Conservation (phyloP, 2,329 filamentous ascomycete species). For the Periconia macrospinosa region DNA sequence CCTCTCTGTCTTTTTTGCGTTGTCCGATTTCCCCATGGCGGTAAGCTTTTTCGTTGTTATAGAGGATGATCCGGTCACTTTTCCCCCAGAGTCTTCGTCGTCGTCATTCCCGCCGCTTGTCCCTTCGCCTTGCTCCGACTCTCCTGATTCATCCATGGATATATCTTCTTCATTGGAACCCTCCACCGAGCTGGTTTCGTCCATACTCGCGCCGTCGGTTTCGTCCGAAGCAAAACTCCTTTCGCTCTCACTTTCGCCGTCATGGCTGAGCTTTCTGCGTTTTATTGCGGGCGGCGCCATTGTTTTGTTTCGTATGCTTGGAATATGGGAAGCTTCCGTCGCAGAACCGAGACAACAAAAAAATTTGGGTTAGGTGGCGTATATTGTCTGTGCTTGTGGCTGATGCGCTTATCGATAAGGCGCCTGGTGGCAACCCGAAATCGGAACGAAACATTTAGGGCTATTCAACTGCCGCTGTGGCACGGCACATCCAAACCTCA, state of each 20-base stretch:
- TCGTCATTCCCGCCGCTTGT: slow-evolving; percentile 13
- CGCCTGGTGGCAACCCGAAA: slow-evolving; percentile 26
- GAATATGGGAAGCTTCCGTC: not conserved
- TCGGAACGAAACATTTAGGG: slow-evolving; percentile 29
- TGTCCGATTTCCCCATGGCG: slow-evolving; percentile 1
- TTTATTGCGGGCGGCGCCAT: slow-evolving; percentile 47
- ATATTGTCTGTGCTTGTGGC: slow-evolving; percentile 15
- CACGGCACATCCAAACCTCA: slow-evolving; percentile 8
- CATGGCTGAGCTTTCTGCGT: slow-evolving; percentile 51
- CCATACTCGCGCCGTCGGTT: slow-evolving; percentile 9
- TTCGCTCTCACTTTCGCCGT: slow-evolving; percentile 32
- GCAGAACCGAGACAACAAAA: not conserved
- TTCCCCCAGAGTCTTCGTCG: slow-evolving; percentile 13
- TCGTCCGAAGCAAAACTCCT: slow-evolving; percentile 27
- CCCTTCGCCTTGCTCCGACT: slow-evolving; percentile 14
- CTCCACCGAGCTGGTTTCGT: slow-evolving; percentile 13
- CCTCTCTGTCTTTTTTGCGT: slow-evolving; percentile 20
- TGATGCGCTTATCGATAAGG: slow-evolving; percentile 36
- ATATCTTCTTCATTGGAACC: slow-evolving; percentile 16
- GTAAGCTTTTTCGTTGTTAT: slow-evolving; percentile 9
- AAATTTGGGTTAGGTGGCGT: slow-evolving; percentile 7
- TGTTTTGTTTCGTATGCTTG: slow-evolving; percentile 4
- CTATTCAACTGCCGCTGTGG: slow-evolving; percentile 15
- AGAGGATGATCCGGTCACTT: slow-evolving; percentile 1
- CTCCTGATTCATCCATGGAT: not conserved